Percentiles rank a stretch among this genome's conserved stretches.
phyloP scores from a whole-genome alignment of 139 green algal genomes.

The Nannochloris sp. region DNA sequence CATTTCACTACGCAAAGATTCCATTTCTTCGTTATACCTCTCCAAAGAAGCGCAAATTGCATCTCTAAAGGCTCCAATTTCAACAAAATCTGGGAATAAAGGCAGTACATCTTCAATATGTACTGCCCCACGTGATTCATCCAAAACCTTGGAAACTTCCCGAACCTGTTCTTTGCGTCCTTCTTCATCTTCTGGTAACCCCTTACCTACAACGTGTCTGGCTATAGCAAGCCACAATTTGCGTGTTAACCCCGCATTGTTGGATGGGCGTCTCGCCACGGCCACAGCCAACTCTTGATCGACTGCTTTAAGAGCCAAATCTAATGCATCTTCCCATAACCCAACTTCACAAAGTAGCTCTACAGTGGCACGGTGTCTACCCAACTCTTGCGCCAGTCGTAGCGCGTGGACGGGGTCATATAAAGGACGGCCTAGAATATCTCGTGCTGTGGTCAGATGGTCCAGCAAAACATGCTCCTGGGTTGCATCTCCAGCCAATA shows the following conservation, averaged over 20 bases:
- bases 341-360: constrained; percentile 71
- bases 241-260: constrained; percentile 40
- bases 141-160: constrained; percentile 57
- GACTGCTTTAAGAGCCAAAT: constrained; percentile 48
- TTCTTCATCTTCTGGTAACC: background rate
- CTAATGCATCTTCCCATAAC: constrained; percentile 74
- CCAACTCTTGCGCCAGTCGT: constrained; percentile 52
- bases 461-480: constrained; percentile 56
- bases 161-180: constrained; percentile 16
- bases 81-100: constrained; percentile 94
- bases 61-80: constrained; percentile 93
- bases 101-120: constrained; percentile 95
- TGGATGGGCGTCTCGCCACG: constrained; percentile 53
- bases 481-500: constrained; percentile 48
- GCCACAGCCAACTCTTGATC: constrained; percentile 71
- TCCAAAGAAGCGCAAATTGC: constrained; percentile 78
- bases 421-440: constrained; percentile 40
- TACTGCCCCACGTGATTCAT: constrained; percentile 66
- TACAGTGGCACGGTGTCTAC: constrained; percentile 53
- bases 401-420: constrained; percentile 85
- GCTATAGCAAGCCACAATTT: constrained; percentile 89
- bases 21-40: constrained; percentile 74
- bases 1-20: constrained; percentile 63
- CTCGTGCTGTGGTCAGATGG: constrained; percentile 43
- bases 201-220: constrained; percentile 65